Evolutionary conservation across 345 rosid species (phyloP), one percentile per base, ranked within the genome.

Genomic region (Pseudoturritis turrita): DNA sequence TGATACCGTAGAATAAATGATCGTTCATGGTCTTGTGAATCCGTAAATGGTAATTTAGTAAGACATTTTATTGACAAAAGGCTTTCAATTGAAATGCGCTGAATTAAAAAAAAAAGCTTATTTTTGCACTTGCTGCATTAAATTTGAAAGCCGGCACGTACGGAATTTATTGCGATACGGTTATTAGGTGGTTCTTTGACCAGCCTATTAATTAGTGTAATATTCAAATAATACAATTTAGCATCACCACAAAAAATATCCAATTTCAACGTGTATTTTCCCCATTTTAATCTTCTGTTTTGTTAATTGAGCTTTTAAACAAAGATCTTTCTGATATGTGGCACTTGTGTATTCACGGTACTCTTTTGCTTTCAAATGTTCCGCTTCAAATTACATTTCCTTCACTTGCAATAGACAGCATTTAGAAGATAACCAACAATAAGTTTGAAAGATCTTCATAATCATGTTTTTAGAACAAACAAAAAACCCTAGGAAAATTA

Each of bases 121-220:
- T 17, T 43, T 46, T 59, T 29, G 15, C 40, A 67, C 12, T 51
- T 59, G 68, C 41, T 31, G 55, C 49, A 74, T 51, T 50, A 14
- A 67, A 68, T 67, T 41, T 33, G 53, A 67, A 61, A 41, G 52
- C 68, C 61, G 68, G 22, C 36, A 45, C n/a, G 15, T 2, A 58
- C 19, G 15, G 6, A 58, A 74, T 59, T 74, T 21, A 75, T 51
- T 75, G 68, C 50, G 23, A 43, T 52, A 51, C 33, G 25, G 73
- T 75, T 67, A 31, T 49, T 75, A 31, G 73, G 62, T 75, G 63
- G 33, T 60, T 25, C 46, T 57, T 58, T 74, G 78, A 67, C 78
- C 62, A 18, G 23, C 6, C 11, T 54, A 7, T 6, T 36, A 35
- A 6, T 6, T 36, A 21, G 10, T 15, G 29, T 22, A 10, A 52